Evolutionary conservation across 805 yeast species (phyloP).

Genomic region (Ascoidea rubescens): DNA sequence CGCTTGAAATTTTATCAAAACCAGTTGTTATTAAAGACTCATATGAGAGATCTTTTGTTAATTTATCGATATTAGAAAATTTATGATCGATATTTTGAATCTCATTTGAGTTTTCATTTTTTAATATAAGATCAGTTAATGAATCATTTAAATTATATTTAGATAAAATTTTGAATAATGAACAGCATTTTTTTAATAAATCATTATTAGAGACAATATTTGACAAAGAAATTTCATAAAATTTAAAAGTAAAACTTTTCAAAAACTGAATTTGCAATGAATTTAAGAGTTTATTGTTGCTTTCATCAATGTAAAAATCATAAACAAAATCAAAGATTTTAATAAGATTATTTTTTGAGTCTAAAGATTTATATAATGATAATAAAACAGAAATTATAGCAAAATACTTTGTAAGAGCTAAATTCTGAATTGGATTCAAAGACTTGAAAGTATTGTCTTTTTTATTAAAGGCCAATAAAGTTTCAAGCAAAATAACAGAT

Average conservation of each 20-base stretch:
- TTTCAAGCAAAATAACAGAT: background rate
- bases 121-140: background rate
- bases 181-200: background rate
- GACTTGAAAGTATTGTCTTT: background rate
- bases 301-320: background rate
- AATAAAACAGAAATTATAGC: background rate
- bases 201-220: background rate
- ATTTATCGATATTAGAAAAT: slow-evolving; percentile 15
- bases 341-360: background rate
- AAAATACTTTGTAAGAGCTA: background rate
- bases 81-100: slow-evolving; percentile 7
- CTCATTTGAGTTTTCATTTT: background rate
- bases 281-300: slow-evolving; percentile 1
- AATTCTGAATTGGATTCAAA: too few relatives aligned
- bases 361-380: background rate
- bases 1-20: slow-evolving; percentile 9
- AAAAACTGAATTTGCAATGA: slow-evolving; percentile 7
- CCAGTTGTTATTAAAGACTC: slow-evolving; percentile 17
- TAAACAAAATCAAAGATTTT: slow-evolving; percentile 3
- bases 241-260: slow-evolving; percentile 7
- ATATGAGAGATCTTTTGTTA: slow-evolving; percentile 19
- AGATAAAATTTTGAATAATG: slow-evolving; percentile 5
- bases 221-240: background rate
- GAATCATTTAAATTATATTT: slow-evolving; percentile 4
- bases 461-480: background rate